phyloP scores from a whole-genome alignment of 768 basidiomycete species.

The Tylopilus cervinicoccineus region DNA sequence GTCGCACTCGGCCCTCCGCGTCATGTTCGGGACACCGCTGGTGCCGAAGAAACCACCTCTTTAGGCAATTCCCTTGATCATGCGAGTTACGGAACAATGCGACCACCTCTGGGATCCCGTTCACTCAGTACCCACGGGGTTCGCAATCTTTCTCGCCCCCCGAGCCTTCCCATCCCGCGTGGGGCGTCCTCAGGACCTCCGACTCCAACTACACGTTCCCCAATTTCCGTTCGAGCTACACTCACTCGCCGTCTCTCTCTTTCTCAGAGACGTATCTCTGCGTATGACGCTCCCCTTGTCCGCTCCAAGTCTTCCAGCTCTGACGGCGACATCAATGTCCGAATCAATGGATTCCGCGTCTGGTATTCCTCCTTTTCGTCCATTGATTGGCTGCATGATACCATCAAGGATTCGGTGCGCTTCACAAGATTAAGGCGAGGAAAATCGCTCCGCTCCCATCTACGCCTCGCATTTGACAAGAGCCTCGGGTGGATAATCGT shows the following conservation, averaged over 20 bases:
- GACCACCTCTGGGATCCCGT: constrained; percentile 26
- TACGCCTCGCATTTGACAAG: constrained; percentile 66
- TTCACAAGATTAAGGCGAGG: constrained; percentile 67
- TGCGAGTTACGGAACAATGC: constrained; percentile 57
- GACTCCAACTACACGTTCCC: constrained; percentile 30
- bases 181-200: constrained; percentile 36
- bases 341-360: constrained; percentile 83
- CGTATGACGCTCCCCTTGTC: constrained; percentile 55
- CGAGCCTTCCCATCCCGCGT: constrained; percentile 30
- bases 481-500: constrained; percentile 88
- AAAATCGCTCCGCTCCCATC: constrained; percentile 63
- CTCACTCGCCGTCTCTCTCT: constrained; percentile 37
- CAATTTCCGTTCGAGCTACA: constrained; percentile 31
- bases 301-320: constrained; percentile 31
- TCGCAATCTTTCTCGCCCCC: constrained; percentile 37
- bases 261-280: constrained; percentile 61
- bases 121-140: constrained; percentile 27
- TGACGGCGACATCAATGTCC: constrained; percentile 52
- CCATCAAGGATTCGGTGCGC: constrained; percentile 89
- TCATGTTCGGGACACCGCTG: constrained; percentile 1
- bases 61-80: constrained; percentile 29
- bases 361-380: constrained; percentile 85
- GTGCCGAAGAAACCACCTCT: constrained; percentile 33
- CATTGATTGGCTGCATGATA: constrained; percentile 95
- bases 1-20: neutral